Evolutionary conservation across 2,329 filamentous ascomycete species (phyloP), one percentile per base, ranked within the genome.

Genomic region (Tolypocladium cylindrosporum): DNA sequence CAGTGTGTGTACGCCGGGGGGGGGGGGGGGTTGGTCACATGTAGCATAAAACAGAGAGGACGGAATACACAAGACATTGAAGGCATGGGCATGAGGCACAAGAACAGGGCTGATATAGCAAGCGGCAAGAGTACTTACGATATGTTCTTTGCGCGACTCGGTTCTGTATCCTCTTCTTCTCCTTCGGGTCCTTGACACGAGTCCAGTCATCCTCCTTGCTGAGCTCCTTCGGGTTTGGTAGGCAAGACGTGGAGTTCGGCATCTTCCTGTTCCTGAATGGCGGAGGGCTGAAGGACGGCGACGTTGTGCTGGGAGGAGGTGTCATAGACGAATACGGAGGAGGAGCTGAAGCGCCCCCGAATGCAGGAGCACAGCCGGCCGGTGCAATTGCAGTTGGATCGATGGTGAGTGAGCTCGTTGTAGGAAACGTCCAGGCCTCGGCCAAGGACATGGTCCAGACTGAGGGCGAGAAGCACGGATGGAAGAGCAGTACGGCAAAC

Each of bases 91-190:
- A 13, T 11, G 27, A n/a, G 19, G 19, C 16, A 13, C 19, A 31
- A n/a, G 19, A 31, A n/a, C 27, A 51, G 5, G 19, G 16, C 9
- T n/a, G 48, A 51, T 3, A 24, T 51, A 9, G 7, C 8, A 13
- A 34, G 19, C 2, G 48, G 19, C 16, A 34, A 4, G 34, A 4
- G 21, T 14, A 62, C 67, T 62, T 61, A 71, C 69, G 68, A 51
- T 71, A 71, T 39, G 67, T 66, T 50, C 68, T 61, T 54, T 70
- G 68, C 1, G 68, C 68, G 10, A 70, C 67, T 14, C 68, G 58
- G 55, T 70, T 70, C 57, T 70, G 68, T 6, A 70, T 68, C 41
- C 66, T 64, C 62, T 70, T 70, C 63, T 70, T 70, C 59, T 68
- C 64, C 56, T 65, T 66, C 55, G 64, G 67, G 36, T 68, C 65